Base-by-base conservation (phyloP, 2,329 filamentous ascomycete genomes). In the Aplosporella prunicola region DNA sequence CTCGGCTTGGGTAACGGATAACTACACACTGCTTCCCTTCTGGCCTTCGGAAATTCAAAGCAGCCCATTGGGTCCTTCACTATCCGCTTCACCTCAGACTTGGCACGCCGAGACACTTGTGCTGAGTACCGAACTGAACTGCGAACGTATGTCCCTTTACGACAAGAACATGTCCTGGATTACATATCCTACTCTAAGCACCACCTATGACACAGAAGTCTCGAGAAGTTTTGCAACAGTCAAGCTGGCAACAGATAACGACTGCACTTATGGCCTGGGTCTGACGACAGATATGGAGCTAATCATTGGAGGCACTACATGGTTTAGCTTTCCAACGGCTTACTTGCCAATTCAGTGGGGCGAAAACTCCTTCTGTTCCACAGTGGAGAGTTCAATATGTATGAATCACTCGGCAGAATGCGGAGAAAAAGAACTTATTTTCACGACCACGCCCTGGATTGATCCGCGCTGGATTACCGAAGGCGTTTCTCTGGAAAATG, bases 1-100 rank as follows among this genome's bases (percentile, higher is more conserved):
- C 4, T 54, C 52, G 0, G 47, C 49, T 0, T 55, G 52, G 52
- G 47, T 53, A 10, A 47, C 47, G 1, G 45, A 55, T 29, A 23
- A 46, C 3, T 52, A 50, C 33, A 45, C 46, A 0, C 39, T 51
- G 5, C 31, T 51, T 3, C 51, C 51, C 0, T 47, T 53, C 16
- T 53, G 51, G 50, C 51, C 51, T 1, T 20, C 42, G 5, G 10
- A 16, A 3, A 6, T 39, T 9, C 15, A 5, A 5, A 9, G 7
- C 13, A 17, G n/a, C 17, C 20, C 25, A 34, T 17, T 17, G 24
- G 22, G 17, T 6, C 30, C 30, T 14, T 32, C 18, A 13, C 9
- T 32, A 3, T 22, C 20, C 11, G 9, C 18, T 4, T 2, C 18
- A 1, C 30, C 30, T 5, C n/a, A 32, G 8, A 16, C n/a, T 9